Conservation (phyloP, 495 filamentous ascomycete species). For the Penicillium cataractarum region DNA sequence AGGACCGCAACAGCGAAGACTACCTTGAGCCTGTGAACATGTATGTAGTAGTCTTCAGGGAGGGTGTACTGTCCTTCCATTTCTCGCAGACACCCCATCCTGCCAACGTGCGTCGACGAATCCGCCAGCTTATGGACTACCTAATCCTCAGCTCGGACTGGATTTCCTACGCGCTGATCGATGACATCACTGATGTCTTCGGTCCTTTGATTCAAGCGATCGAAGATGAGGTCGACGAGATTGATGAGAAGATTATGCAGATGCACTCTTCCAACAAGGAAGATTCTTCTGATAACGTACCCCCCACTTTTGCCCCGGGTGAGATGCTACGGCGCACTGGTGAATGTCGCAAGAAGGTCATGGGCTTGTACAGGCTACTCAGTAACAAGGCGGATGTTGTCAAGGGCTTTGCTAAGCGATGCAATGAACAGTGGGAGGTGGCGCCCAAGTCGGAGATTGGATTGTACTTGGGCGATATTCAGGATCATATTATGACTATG, state of each 20-base stretch:
- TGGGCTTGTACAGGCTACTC: slow-evolving; percentile 87
- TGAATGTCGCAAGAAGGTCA: slow-evolving; percentile 94
- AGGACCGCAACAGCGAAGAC: slow-evolving; percentile 82
- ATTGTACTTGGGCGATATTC: slow-evolving; percentile 93
- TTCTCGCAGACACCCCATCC: slow-evolving; percentile 92
- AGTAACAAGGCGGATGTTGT: slow-evolving; percentile 99
- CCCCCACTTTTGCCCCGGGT: slow-evolving; percentile 59
- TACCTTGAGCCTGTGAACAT: slow-evolving; percentile 96
- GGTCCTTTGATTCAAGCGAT: slow-evolving; percentile 87
- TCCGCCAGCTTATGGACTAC: slow-evolving; percentile 93
- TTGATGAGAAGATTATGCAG: slow-evolving; percentile 79
- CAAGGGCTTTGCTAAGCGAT: slow-evolving; percentile 98
- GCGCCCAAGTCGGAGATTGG: slow-evolving; percentile 95
- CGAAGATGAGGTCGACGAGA: slow-evolving; percentile 86
- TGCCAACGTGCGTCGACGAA: slow-evolving; percentile 89
- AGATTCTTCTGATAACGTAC: slow-evolving; percentile 32
- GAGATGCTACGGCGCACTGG: slow-evolving; percentile 91
- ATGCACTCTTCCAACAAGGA: slow-evolving; percentile 64
- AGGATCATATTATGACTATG: slow-evolving; percentile 99
- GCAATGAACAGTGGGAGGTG: slow-evolving; percentile 97
- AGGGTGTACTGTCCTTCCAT: slow-evolving; percentile 94
- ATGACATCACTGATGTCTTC: slow-evolving; percentile 97
- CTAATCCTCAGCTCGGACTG: slow-evolving; percentile 91
- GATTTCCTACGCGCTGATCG: slow-evolving; percentile 97
- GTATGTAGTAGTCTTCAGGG: slow-evolving; percentile 95